These are phyloP conservation scores for Leccinellum rugosiceps DNA, from an alignment of 768 basidiomycete genomes.

Conservation along the genomic window DNA sequence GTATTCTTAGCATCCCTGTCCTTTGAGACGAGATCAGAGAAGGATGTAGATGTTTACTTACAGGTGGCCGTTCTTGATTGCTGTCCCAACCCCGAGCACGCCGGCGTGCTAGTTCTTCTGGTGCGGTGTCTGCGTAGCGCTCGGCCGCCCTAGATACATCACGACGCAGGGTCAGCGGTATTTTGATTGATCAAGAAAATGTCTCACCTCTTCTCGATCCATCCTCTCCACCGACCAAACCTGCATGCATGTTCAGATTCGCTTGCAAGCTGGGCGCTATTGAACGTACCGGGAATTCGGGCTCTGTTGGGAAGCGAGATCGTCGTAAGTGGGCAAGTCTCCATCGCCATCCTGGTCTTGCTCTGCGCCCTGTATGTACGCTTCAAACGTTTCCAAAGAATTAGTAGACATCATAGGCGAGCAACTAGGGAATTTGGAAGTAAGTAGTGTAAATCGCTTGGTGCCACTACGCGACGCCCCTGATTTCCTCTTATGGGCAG, in stretches of 20 bases:
- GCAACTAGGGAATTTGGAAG: not conserved
- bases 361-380: conserved; percentile 34
- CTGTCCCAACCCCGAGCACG: conserved; percentile 72
- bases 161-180: not conserved
- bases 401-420: conserved; percentile 17
- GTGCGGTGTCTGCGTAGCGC: conserved; percentile 63
- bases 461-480: not conserved
- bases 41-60: conserved; percentile 5
- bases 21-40: conserved; percentile 7
- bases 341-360: conserved; percentile 44
- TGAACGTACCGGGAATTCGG: conserved; percentile 72
- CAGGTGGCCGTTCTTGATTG: conserved; percentile 24
- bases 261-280: not conserved
- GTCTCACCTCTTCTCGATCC: conserved; percentile 82
- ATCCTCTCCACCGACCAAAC: conserved; percentile 82
- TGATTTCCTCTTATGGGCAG: not conserved
- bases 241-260: conserved; percentile 35
- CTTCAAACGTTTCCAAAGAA: conserved; percentile 23
- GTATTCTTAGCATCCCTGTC: conserved; percentile 9
- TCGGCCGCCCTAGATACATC: conserved; percentile 67
- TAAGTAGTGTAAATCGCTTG: not conserved
- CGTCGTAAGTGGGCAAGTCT: conserved; percentile 75
- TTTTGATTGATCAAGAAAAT: not conserved
- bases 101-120: conserved; percentile 53
- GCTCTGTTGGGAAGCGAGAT: conserved; percentile 71